Evolutionary conservation across 208 protist species (phyloP).

Genomic region (Strigomonas culicis): DNA sequence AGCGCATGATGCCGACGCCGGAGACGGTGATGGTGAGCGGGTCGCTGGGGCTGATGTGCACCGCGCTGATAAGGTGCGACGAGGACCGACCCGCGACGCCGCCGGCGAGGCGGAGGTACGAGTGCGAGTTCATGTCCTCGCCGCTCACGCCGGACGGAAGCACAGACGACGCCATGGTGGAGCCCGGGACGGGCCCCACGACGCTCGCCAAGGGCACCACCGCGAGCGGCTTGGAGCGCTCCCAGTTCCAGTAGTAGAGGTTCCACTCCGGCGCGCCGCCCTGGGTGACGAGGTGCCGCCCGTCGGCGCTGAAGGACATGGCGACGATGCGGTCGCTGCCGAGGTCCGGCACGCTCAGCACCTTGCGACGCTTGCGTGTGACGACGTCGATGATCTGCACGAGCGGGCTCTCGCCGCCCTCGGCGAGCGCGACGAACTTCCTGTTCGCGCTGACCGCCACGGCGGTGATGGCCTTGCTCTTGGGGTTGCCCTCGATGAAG

Average conservation of each 20-base stretch:
- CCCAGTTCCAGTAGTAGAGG: constrained; percentile 90
- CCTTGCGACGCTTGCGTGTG: constrained; percentile 82
- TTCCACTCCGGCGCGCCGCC: constrained; percentile 77
- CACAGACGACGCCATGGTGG: background rate
- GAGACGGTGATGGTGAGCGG: constrained; percentile 86
- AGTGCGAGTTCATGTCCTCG: background rate
- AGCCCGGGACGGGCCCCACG: background rate
- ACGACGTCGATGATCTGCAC: constrained; percentile 88
- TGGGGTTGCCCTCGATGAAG: constrained; percentile 69
- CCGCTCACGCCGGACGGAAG: background rate
- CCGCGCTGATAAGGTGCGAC: constrained; percentile 40
- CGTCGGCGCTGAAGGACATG: constrained; percentile 82
- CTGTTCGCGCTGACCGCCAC: constrained; percentile 90
- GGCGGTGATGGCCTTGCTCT: constrained; percentile 84
- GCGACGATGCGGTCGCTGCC: constrained; percentile 77
- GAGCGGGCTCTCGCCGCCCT: constrained; percentile 60
- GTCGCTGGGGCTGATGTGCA: constrained; percentile 86
- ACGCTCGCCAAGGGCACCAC: constrained; percentile 31
- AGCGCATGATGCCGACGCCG: constrained; percentile 88
- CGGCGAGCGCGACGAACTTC: constrained; percentile 94
- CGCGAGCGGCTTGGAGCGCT: constrained; percentile 86
- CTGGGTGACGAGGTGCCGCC: constrained; percentile 87
- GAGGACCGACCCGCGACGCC: background rate
- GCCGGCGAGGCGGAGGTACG: constrained; percentile 2
- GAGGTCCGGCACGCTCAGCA: constrained; percentile 70